Evolutionary conservation across 257 asterid species (phyloP).

Genomic region (Marsdenia floribunda): DNA sequence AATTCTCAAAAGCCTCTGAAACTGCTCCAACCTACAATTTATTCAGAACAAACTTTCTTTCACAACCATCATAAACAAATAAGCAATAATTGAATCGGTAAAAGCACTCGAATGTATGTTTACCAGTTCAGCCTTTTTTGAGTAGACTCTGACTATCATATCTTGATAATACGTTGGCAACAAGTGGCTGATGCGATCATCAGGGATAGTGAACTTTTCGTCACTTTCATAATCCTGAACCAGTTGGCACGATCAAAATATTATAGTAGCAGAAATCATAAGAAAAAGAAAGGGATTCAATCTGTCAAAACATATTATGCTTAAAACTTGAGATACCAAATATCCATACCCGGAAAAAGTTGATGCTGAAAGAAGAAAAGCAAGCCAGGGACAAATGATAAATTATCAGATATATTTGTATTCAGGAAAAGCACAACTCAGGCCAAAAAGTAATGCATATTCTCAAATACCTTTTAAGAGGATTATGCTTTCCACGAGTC

Average conservation of each 20-base stretch:
- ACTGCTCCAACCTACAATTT: conserved; percentile 56
- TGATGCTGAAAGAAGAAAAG: conserved; percentile 56
- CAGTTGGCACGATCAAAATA: conserved; percentile 4
- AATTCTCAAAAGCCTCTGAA: conserved; percentile 91
- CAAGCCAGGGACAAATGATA: conserved; percentile 16
- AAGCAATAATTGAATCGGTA: not conserved
- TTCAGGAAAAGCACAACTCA: not conserved
- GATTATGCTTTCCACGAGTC: conserved; percentile 78
- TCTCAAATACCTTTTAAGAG: conserved; percentile 69
- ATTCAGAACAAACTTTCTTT: conserved; percentile 1
- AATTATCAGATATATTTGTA: conserved; percentile 1
- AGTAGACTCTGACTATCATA: conserved; percentile 89
- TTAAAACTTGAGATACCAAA: conserved; percentile 7
- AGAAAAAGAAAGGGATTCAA: conserved; percentile 6
- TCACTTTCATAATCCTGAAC: conserved; percentile 77
- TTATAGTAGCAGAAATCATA: not conserved
- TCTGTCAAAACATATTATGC: not conserved
- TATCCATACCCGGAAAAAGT: conserved; percentile 77
- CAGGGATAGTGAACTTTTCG: conserved; percentile 57
- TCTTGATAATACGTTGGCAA: conserved; percentile 82
- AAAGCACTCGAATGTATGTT: not conserved
- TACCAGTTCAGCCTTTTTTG: conserved; percentile 89
- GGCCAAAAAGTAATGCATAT: not conserved
- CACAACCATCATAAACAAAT: conserved; percentile 10
- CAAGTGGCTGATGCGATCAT: conserved; percentile 83